These are phyloP conservation scores for Hypoxylon sp. DNA, from an alignment of 2,329 filamentous ascomycete species.

Conservation along the genomic window DNA sequence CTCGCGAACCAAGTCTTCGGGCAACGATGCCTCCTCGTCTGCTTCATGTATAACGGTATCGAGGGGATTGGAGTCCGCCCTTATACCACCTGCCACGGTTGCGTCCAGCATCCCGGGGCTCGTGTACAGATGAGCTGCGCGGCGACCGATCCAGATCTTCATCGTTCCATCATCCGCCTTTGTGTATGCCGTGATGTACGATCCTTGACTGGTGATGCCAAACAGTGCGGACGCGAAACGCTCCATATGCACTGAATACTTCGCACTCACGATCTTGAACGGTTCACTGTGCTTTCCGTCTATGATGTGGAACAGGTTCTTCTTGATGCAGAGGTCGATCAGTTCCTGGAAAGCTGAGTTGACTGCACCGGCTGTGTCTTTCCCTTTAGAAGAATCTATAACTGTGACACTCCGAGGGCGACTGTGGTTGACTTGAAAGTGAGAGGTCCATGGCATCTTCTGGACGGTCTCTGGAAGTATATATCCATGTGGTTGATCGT, in stretches of 20 bases:
- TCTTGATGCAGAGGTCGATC: slow-evolving; percentile 52
- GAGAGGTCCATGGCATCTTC: slow-evolving; percentile 62
- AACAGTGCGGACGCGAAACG: slow-evolving; percentile 72
- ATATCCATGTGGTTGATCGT: slow-evolving; percentile 65
- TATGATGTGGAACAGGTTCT: slow-evolving; percentile 53
- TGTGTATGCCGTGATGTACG: slow-evolving; percentile 74
- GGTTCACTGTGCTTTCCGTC: slow-evolving; percentile 56
- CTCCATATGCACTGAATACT: slow-evolving; percentile 48
- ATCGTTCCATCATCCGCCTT: slow-evolving; percentile 56
- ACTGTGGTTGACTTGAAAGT: slow-evolving; percentile 53
- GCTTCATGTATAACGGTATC: slow-evolving; percentile 79
- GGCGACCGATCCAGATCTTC: slow-evolving; percentile 78
- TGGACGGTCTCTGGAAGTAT: slow-evolving; percentile 62
- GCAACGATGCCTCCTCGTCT: slow-evolving; percentile 78
- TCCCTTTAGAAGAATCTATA: slow-evolving; percentile 49
- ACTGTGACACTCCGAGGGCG: slow-evolving; percentile 54
- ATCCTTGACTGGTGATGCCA: slow-evolving; percentile 74
- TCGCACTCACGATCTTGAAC: slow-evolving; percentile 54
- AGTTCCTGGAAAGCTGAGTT: slow-evolving; percentile 53
- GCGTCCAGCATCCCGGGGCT: slow-evolving; percentile 82
- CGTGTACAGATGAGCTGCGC: slow-evolving; percentile 76
- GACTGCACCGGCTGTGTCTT: slow-evolving; percentile 50
- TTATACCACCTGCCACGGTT: slow-evolving; percentile 80
- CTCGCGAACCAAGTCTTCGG: slow-evolving; percentile 70
- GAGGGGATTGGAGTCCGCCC: slow-evolving; percentile 72